These are phyloP conservation scores for Populus hybrid DNA, from an alignment of 441 rosid genomes.

Conservation along the genomic window DNA sequence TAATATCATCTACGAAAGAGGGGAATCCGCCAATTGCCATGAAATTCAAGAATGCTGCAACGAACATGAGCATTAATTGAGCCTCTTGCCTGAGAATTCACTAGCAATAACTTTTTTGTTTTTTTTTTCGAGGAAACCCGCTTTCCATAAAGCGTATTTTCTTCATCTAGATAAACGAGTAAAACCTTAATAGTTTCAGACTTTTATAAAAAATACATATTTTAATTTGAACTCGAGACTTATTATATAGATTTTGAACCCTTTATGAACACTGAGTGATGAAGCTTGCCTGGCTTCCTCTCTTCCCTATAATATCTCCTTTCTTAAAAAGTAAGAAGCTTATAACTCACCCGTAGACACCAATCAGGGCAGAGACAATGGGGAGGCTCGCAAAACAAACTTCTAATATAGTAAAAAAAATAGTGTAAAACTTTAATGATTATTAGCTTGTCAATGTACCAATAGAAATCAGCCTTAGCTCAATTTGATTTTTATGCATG, in stretches of 20 bases:
- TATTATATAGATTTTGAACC: too few species aligned
- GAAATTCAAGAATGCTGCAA: slow-evolving; percentile 42
- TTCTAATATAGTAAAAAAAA: neutral
- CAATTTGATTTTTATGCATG: neutral
- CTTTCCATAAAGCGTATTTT: too few species aligned
- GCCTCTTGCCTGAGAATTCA: slow-evolving; percentile 39
- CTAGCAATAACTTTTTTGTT: too few species aligned
- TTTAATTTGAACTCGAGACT: too few species aligned
- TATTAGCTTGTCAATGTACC: neutral
- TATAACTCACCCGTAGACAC: too few species aligned
- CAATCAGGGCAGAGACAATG: too few species aligned
- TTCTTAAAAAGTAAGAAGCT: slow-evolving; percentile 9
- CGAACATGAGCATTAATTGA: slow-evolving; percentile 37
- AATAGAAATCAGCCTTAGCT: neutral
- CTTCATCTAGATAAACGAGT: too few species aligned
- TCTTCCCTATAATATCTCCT: slow-evolving; percentile 23
- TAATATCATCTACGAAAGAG: slow-evolving; percentile 51
- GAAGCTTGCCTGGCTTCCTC: slow-evolving; percentile 44
- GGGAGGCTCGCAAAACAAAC: too few species aligned
- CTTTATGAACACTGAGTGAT: slow-evolving; percentile 28
- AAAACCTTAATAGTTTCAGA: too few species aligned
- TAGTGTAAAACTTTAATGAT: neutral
- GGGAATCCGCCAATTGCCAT: slow-evolving; percentile 58
- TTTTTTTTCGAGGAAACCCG: too few species aligned
- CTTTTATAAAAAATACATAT: too few species aligned